Evolutionary conservation across 352 stramenopile species (phyloP).

Genomic region (Aphanomyces astaci): DNA sequence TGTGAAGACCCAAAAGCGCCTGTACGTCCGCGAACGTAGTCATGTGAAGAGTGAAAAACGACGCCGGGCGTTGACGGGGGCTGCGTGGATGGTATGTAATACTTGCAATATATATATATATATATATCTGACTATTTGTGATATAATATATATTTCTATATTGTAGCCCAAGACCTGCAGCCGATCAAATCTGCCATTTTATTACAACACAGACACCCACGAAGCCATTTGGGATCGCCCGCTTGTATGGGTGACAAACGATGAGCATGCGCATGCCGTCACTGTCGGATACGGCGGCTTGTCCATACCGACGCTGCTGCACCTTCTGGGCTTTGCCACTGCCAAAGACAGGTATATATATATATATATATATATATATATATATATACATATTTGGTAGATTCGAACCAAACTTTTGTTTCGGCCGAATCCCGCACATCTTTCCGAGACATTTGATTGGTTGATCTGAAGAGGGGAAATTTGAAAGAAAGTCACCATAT

Average conservation of each 20-base stretch:
- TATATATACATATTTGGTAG: too few species aligned
- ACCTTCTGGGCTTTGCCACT: slow-evolving; percentile 80
- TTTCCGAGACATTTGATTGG: too few species aligned
- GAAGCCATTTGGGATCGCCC: slow-evolving; percentile 92
- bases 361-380: too few species aligned
- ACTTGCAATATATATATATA: too few species aligned
- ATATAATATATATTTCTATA: too few species aligned
- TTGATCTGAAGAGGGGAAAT: too few species aligned
- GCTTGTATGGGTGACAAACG: slow-evolving; percentile 77
- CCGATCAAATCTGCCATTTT: slow-evolving; percentile 81
- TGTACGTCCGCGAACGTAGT: slow-evolving; percentile 57
- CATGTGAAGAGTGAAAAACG: slow-evolving; percentile 49
- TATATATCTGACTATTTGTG: too few species aligned
- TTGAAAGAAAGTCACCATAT: too few species aligned
- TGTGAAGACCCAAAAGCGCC: neutral
- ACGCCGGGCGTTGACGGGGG: slow-evolving; percentile 47
- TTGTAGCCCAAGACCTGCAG: slow-evolving; percentile 33
- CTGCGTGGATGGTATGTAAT: slow-evolving; percentile 44
- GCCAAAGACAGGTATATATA: slow-evolving; percentile 49
- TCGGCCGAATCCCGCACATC: too few species aligned
- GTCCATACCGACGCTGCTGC: slow-evolving; percentile 56
- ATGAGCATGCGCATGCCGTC: slow-evolving; percentile 65
- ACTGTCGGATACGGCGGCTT: slow-evolving; percentile 70
- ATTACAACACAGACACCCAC: slow-evolving; percentile 89
- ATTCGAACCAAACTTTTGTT: too few species aligned